Evolutionary conservation across 345 rosid species (phyloP).

Genomic region (Populus alba): DNA sequence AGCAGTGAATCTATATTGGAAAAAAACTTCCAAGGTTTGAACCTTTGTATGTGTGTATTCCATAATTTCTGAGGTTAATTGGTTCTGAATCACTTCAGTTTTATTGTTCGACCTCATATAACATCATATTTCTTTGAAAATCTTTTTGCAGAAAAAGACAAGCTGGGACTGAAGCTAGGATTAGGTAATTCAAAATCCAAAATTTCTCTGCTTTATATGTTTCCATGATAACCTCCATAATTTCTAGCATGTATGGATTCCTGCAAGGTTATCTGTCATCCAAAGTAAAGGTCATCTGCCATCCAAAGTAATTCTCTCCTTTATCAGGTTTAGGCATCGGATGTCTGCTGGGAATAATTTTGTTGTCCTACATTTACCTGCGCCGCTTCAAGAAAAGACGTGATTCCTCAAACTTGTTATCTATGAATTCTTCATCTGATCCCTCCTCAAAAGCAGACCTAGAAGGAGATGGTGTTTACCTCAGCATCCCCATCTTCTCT

Average conservation of each 20-base stretch:
- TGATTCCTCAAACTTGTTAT: constrained; percentile 21
- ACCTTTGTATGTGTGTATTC: not conserved
- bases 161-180: constrained; percentile 19
- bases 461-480: constrained; percentile 27
- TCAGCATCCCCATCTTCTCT: constrained; percentile 19
- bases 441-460: constrained; percentile 38
- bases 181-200: constrained; percentile 31
- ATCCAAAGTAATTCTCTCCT: not conserved
- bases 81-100: not conserved
- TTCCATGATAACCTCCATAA: not conserved
- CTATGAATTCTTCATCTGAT: constrained; percentile 19
- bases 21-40: not conserved
- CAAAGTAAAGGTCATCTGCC: not conserved
- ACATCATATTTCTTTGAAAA: not conserved
- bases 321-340: constrained; percentile 43
- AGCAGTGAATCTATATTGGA: not conserved
- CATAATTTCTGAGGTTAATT: not conserved
- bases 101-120: not conserved
- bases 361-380: constrained; percentile 9
- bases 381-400: constrained; percentile 18
- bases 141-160: constrained; percentile 25
- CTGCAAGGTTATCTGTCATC: not conserved
- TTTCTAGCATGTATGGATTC: not conserved
- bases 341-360: constrained; percentile 17
- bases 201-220: not conserved